Percentiles rank a stretch among this genome's conserved stretches.
Evolutionary conservation across 129 eudicot genomes (phyloP).

Genomic region (Lonicera japonica): DNA sequence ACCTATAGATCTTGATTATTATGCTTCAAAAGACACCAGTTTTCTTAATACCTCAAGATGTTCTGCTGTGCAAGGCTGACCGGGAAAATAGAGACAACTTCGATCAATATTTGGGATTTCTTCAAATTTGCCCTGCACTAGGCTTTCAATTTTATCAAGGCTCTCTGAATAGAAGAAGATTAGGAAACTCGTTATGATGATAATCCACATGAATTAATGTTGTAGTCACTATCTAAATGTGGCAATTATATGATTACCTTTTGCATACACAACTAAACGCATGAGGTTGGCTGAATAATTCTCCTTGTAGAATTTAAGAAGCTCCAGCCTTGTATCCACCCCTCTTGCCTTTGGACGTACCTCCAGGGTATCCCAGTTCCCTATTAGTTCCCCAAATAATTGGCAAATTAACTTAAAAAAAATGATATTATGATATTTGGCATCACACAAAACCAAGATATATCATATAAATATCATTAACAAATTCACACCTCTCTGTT

Average conservation of each 20-base stretch:
- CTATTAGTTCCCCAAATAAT: conserved; percentile 23
- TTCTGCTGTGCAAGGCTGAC: conserved; percentile 87
- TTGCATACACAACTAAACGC: conserved; percentile 78
- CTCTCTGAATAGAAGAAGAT: conserved; percentile 40
- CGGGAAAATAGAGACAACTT: conserved; percentile 51
- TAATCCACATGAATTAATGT: background rate
- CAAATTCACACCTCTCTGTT: background rate
- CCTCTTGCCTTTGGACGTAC: conserved; percentile 78
- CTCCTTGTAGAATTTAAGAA: conserved; percentile 68
- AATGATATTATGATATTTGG: background rate
- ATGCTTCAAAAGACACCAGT: background rate
- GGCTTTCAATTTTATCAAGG: conserved; percentile 64
- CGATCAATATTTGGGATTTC: conserved; percentile 63
- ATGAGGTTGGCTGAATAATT: conserved; percentile 88
- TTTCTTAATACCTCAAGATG: conserved; percentile 69
- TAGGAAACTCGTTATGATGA: background rate
- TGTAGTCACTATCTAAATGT: background rate
- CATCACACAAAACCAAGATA: background rate
- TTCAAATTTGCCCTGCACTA: conserved; percentile 56
- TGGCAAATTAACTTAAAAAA: background rate
- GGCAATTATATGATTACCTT: conserved; percentile 41
- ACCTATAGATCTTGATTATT: no score
- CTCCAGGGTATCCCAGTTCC: conserved; percentile 94
- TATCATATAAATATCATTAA: background rate
- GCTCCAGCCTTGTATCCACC: conserved; percentile 80